Conservation (phyloP, 352 stramenopile species). For the Discostella stelligera region DNA sequence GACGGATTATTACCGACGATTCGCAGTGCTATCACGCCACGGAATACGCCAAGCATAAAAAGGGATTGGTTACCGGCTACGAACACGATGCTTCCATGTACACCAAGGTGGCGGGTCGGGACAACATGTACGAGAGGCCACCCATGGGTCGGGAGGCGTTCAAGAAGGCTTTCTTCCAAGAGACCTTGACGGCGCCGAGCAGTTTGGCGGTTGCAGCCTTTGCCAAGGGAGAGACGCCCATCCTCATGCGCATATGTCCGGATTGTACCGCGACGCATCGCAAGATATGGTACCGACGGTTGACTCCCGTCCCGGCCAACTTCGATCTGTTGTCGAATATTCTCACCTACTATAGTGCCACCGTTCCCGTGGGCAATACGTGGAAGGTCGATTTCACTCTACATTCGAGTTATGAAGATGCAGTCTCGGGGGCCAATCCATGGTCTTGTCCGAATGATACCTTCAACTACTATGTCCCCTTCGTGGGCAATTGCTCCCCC, state of each 20-base stretch:
- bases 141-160: slow-evolving; percentile 34
- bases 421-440: slow-evolving; percentile 29
- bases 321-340: slow-evolving; percentile 42
- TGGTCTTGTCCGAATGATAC: slow-evolving; percentile 39
- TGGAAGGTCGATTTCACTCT: slow-evolving; percentile 50
- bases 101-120: slow-evolving; percentile 39
- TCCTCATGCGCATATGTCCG: slow-evolving; percentile 36
- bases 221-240: background rate
- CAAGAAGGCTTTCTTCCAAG: background rate
- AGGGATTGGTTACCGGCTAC: slow-evolving; percentile 29
- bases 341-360: slow-evolving; percentile 15
- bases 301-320: slow-evolving; percentile 37
- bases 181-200: background rate
- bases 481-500: slow-evolving; percentile 42
- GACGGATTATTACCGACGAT: slow-evolving; percentile 44
- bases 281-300: slow-evolving; percentile 47
- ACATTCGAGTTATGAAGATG: slow-evolving; percentile 51
- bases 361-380: slow-evolving; percentile 27
- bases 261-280: slow-evolving; percentile 32
- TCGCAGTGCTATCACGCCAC: slow-evolving; percentile 12
- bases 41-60: slow-evolving; percentile 12
- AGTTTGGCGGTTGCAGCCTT: background rate
- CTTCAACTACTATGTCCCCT: slow-evolving; percentile 23
- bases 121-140: slow-evolving; percentile 16
- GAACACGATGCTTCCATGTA: slow-evolving; percentile 32